Base-by-base conservation (phyloP, 2,329 filamentous ascomycete species). In the Colletotrichum sp. region DNA sequence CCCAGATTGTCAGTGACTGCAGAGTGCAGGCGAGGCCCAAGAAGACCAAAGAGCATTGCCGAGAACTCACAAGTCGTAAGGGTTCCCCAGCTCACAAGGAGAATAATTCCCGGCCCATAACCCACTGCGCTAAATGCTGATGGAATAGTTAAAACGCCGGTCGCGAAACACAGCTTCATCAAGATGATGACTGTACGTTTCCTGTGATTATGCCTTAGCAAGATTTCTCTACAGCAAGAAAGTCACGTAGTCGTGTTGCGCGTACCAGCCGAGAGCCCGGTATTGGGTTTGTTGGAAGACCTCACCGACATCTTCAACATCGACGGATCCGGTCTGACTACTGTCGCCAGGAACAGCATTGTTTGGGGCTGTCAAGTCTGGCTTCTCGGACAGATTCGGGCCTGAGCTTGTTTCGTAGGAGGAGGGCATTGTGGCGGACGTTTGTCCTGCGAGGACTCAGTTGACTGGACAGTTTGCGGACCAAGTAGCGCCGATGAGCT, bases 121-220 rank as follows among this genome's bases (percentile, higher is more conserved):
- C 55, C 55, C 3, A 59, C 18, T 52, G 80, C 60, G 52, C 70
- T 72, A 32, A 81, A 78, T 6, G 80, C 76, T 18, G 79, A 79
- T 2, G 80, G 80, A 39, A 81, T 81, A 13, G 79, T 73, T 44
- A 81, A 66, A n/a, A 81, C 80, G 24, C 80, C 80, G 4, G 80
- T 81, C 3, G 80, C 80, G 63, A 81, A 81, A 48, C 79, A 81
- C 1, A 80, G 75, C 68, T 79, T 80, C 66, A 79, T 72, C 70
- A 79, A 77, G 60, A 81, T 81, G 70, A 81, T 76, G n/a, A 66
- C 72, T 12, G 80, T 75, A 13, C 75, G 78, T 26, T 79, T 72
- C 79, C 79, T 80, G 26, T 15, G 52, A 26, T 22, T 22, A 52
- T 28, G 26, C 24, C 18, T 59, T 59, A 28, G 13, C 24, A 59